Conservation (phyloP, 768 basidiomycete species). For the Phanerochaete sordida region DNA sequence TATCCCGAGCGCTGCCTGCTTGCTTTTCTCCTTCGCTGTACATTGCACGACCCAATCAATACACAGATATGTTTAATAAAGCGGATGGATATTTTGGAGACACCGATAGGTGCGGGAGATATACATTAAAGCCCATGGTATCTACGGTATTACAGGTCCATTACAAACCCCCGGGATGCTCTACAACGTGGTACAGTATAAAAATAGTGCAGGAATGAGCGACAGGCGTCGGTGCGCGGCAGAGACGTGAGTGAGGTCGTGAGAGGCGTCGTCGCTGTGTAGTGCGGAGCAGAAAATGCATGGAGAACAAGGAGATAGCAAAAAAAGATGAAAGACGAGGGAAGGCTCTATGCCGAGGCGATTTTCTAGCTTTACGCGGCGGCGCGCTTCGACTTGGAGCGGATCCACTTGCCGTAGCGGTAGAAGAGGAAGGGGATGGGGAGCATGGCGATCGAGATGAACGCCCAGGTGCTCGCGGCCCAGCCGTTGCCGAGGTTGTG, state of each 20-base stretch:
- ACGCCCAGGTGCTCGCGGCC: conserved; percentile 34
- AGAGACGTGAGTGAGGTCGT: not conserved
- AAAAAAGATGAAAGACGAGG: not conserved
- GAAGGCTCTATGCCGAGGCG: conserved; percentile 7
- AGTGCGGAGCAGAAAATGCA: not conserved
- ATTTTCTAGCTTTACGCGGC: too few species aligned
- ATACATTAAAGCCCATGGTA: not conserved
- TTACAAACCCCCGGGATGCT: not conserved
- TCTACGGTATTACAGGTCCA: not conserved
- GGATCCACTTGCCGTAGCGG: conserved; percentile 33
- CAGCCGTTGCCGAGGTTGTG: conserved; percentile 36
- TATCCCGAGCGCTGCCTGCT: not conserved
- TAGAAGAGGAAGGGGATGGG: conserved; percentile 38
- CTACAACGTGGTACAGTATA: not conserved
- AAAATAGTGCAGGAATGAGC: not conserved
- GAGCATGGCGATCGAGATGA: conserved; percentile 31
- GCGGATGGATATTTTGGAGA: not conserved
- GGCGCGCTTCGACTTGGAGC: conserved; percentile 34
- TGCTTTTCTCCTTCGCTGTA: not conserved
- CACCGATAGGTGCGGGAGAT: not conserved
- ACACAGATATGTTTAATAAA: not conserved
- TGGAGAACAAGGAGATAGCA: not conserved
- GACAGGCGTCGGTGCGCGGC: not conserved
- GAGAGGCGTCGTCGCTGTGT: not conserved
- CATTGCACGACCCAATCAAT: not conserved